phyloP scores from a whole-genome alignment of 805 yeast species.

The Kuraishia borneana region DNA sequence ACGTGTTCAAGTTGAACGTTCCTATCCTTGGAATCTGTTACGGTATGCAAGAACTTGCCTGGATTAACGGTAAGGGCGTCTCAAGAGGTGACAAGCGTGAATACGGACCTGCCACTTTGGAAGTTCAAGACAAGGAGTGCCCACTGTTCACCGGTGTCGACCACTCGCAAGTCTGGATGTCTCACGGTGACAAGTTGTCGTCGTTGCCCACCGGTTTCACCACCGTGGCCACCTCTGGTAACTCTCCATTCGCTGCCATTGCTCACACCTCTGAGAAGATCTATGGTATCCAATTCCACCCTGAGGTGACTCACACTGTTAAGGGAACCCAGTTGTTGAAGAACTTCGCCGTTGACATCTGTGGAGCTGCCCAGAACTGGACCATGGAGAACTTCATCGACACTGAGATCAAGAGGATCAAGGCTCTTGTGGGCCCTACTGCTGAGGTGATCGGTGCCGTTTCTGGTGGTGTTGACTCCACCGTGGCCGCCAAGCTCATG shows the following conservation, averaged over 20 bases:
- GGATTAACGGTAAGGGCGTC: slow-evolving; percentile 92
- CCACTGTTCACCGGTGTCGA: slow-evolving; percentile 81
- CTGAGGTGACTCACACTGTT: slow-evolving; percentile 94
- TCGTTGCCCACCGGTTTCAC: slow-evolving; percentile 85
- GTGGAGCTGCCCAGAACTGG: slow-evolving; percentile 87
- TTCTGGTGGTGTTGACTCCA: slow-evolving; percentile 98
- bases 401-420: slow-evolving; percentile 89
- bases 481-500: slow-evolving; percentile 98
- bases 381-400: slow-evolving; percentile 96
- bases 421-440: slow-evolving; percentile 86
- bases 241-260: slow-evolving; percentile 95
- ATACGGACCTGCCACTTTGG: slow-evolving; percentile 90
- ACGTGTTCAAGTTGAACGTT: slow-evolving; percentile 77
- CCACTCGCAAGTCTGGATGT: slow-evolving; percentile 98
- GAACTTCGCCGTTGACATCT: slow-evolving; percentile 89
- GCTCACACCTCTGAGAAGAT: slow-evolving; percentile 62
- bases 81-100: slow-evolving; percentile 96
- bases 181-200: slow-evolving; percentile 93
- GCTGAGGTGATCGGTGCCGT: slow-evolving; percentile 99
- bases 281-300: slow-evolving; percentile 97
- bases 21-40: slow-evolving; percentile 97
- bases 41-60: slow-evolving; percentile 98
- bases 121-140: slow-evolving; percentile 55
- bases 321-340: slow-evolving; percentile 80
- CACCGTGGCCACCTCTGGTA: slow-evolving; percentile 81